Evolutionary conservation across 495 filamentous ascomycete genomes (phyloP).

Genomic region (Mycothermus thermophilus): DNA sequence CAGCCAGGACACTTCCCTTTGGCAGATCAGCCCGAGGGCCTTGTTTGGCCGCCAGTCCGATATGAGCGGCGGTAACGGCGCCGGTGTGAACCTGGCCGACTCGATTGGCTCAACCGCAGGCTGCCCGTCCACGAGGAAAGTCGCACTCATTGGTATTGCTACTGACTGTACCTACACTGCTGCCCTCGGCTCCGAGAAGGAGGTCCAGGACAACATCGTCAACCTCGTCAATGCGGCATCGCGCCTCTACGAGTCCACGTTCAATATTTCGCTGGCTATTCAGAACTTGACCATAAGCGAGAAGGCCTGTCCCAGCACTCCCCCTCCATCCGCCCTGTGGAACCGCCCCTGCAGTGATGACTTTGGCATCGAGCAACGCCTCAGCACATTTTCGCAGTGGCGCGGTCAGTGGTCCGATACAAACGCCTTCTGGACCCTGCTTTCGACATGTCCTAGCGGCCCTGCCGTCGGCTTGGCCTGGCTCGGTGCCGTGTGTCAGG

Average conservation of each 20-base stretch:
- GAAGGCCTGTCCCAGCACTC: conserved; percentile 48
- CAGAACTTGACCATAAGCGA: conserved; percentile 69
- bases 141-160: conserved; percentile 82
- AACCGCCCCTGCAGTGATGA: conserved; percentile 55
- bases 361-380: conserved; percentile 57
- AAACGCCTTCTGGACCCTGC: conserved; percentile 87
- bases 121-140: conserved; percentile 75
- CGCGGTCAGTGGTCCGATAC: conserved; percentile 53
- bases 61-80: conserved; percentile 58
- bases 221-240: conserved; percentile 77
- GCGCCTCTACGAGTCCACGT: conserved; percentile 69
- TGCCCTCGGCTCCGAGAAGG: conserved; percentile 47
- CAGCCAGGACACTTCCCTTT: conserved; percentile 11
- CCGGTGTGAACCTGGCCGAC: conserved; percentile 63
- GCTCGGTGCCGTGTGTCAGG: conserved; percentile 76
- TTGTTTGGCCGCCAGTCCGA: conserved; percentile 35
- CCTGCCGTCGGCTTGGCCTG: conserved; percentile 87
- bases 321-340: conserved; percentile 57
- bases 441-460: conserved; percentile 74
- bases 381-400: conserved; percentile 85
- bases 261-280: conserved; percentile 87
- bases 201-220: conserved; percentile 60
- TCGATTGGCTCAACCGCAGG: conserved; percentile 73
- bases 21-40: conserved; percentile 16
- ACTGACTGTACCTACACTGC: conserved; percentile 81